A percentile compares a stretch with the other conserved stretches of the same genome.
Conservation (phyloP, 345 rosid species). For the Lagerstroemia speciosa region DNA sequence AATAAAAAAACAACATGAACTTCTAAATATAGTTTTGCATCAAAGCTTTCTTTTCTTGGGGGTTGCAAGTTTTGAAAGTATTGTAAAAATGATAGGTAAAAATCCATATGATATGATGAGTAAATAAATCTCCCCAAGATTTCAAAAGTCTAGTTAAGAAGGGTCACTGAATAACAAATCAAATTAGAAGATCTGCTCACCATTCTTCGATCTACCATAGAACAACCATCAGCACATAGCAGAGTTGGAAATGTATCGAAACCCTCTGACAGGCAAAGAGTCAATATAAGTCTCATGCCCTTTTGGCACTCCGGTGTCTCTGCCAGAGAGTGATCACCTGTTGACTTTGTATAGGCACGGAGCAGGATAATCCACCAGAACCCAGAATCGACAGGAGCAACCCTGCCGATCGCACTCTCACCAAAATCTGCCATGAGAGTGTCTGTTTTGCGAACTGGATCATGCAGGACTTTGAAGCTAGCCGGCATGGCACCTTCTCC, state of each 20-base stretch:
- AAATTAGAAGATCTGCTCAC: constrained; percentile 22
- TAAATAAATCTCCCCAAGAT: not conserved
- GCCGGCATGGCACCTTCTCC: constrained; percentile 90
- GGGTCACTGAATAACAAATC: not conserved
- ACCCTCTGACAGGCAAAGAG: constrained; percentile 71
- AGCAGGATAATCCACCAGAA: constrained; percentile 92
- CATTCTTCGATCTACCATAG: constrained; percentile 83
- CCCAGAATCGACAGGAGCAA: constrained; percentile 82
- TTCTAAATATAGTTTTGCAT: too few species aligned
- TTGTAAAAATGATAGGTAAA: too few species aligned
- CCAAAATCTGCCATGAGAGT: constrained; percentile 71
- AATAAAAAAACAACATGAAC: too few species aligned
- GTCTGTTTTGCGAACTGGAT: constrained; percentile 53
- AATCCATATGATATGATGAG: not conserved
- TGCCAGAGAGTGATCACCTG: constrained; percentile 52
- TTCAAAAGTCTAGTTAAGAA: not conserved
- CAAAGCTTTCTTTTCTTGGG: too few species aligned
- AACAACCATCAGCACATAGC: constrained; percentile 87
- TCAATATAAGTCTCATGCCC: constrained; percentile 70
- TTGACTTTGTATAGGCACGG: constrained; percentile 73
- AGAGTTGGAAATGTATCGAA: constrained; percentile 82
- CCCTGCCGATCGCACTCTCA: constrained; percentile 80
- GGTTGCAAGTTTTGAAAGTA: too few species aligned
- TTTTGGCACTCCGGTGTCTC: constrained; percentile 69
- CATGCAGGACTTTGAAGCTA: constrained; percentile 72